phyloP scores from a whole-genome alignment of 2,329 filamentous ascomycete genomes.

The Ramularia endophylla region DNA sequence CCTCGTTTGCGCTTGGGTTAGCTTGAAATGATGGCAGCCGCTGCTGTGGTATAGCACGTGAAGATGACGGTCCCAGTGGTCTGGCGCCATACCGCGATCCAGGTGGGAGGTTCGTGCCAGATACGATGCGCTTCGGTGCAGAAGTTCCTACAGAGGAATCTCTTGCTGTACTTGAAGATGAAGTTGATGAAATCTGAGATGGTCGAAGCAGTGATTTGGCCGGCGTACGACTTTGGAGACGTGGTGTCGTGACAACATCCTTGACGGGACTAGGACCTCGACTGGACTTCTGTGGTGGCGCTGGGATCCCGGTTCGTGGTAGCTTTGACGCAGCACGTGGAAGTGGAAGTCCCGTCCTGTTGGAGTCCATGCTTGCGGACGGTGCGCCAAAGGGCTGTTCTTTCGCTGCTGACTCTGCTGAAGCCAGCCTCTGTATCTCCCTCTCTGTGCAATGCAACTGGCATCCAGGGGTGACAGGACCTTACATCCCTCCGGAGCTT shows the following conservation, averaged over 20 bases:
- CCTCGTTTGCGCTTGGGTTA: conserved; percentile 13
- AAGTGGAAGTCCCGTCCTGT: conserved; percentile 4
- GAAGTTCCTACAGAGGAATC: background rate
- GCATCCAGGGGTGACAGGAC: too few species aligned
- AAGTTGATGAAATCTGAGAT: conserved; percentile 1
- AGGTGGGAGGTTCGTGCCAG: conserved; percentile 1
- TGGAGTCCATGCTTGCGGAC: background rate
- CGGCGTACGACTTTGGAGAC: conserved; percentile 11
- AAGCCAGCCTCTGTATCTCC: too few species aligned
- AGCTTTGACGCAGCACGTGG: conserved; percentile 1
- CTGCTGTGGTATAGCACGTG: conserved; percentile 3
- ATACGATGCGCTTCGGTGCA: conserved; percentile 1
- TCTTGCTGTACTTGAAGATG: background rate
- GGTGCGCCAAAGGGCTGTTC: too few species aligned
- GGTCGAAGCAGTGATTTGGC: conserved; percentile 7
- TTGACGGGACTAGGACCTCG: conserved; percentile 6
- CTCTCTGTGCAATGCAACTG: too few species aligned
- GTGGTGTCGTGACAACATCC: conserved; percentile 1
- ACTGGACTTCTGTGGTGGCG: conserved; percentile 3
- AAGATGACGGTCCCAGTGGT: conserved; percentile 2
- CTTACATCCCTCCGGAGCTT: too few species aligned
- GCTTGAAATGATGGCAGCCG: background rate
- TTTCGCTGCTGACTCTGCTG: too few species aligned
- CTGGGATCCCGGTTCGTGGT: background rate
- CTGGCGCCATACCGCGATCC: conserved; percentile 2